Evolutionary conservation across 805 yeast genomes (phyloP).

Genomic region (Candida parachauliodes): DNA sequence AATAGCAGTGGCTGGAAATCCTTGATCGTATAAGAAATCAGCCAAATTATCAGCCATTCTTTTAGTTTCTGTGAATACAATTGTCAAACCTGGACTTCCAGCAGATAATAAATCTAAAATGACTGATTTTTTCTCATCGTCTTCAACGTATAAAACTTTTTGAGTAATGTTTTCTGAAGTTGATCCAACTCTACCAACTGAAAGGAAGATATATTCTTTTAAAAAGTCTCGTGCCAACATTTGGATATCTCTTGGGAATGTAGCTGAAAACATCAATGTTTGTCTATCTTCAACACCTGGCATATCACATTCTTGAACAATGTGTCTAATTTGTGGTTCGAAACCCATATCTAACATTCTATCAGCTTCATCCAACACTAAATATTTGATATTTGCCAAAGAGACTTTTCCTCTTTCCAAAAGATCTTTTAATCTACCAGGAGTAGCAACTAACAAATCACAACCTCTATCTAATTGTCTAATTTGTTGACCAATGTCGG

Average conservation of each 20-base stretch:
- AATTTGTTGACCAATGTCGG: conserved; percentile 85
- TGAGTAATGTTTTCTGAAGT: conserved; percentile 98
- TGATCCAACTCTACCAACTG: conserved; percentile 99
- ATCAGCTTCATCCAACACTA: conserved; percentile 98
- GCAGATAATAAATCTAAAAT: conserved; percentile 80
- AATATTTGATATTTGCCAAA: conserved; percentile 81
- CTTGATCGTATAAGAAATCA: conserved; percentile 83
- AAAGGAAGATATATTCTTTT: conserved; percentile 90
- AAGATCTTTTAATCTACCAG: conserved; percentile 97
- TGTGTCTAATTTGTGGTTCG: conserved; percentile 98
- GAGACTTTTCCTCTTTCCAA: conserved; percentile 94
- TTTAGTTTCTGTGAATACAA: conserved; percentile 96
- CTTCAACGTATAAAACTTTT: conserved; percentile 86
- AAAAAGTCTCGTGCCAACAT: conserved; percentile 95
- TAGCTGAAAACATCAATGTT: conserved; percentile 97
- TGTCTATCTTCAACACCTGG: conserved; percentile 88
- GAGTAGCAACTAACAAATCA: conserved; percentile 95
- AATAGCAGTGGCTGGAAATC: conserved; percentile 95
- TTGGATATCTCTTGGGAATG: conserved; percentile 98
- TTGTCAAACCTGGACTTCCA: conserved; percentile 79
- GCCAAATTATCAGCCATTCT: conserved; percentile 96
- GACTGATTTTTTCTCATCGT: conserved; percentile 86
- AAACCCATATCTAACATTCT: conserved; percentile 99
- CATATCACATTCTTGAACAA: conserved; percentile 98
- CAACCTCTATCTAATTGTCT: conserved; percentile 90